Percentiles rank a stretch among this genome's conserved stretches.
Evolutionary conservation across 1,284 basidiomycete species (phyloP).

Genomic region (Exobasidium rhododendri): DNA sequence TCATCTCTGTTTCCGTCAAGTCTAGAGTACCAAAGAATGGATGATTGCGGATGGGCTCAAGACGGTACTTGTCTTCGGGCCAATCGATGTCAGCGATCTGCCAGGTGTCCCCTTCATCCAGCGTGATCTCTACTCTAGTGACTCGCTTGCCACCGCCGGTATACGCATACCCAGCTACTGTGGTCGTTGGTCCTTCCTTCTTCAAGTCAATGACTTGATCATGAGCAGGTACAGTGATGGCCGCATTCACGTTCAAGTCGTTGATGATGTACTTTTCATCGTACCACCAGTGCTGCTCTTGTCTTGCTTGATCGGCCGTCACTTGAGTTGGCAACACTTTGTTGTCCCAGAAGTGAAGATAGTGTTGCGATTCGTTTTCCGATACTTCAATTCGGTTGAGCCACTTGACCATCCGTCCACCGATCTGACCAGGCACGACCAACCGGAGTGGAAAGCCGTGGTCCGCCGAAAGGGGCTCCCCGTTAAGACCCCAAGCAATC

Average conservation of each 20-base stretch:
- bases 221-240: constrained; percentile 64
- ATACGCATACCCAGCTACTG: constrained; percentile 65
- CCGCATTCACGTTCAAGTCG: constrained; percentile 67
- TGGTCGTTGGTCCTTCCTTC: constrained; percentile 51
- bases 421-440: constrained; percentile 67
- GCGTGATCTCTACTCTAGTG: constrained; percentile 64
- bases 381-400: constrained; percentile 64
- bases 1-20: constrained; percentile 62
- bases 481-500: constrained; percentile 66
- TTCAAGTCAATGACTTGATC: constrained; percentile 58
- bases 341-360: constrained; percentile 60
- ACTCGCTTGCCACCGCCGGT: constrained; percentile 66
- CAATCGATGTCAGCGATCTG: constrained; percentile 59
- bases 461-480: constrained; percentile 60
- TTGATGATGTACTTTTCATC: constrained; percentile 62
- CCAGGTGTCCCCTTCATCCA: constrained; percentile 65
- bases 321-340: constrained; percentile 65
- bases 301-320: constrained; percentile 63
- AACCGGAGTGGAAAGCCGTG: constrained; percentile 67
- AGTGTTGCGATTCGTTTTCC: constrained; percentile 62
- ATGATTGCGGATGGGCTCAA: constrained; percentile 48
- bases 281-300: constrained; percentile 65
- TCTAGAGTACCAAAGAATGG: constrained; percentile 58
- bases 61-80: constrained; percentile 63
- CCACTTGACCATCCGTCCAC: constrained; percentile 63